Evolutionary conservation across 176 grass and related monocot species (phyloP).

Genomic region (Calamus simplicifolius): DNA sequence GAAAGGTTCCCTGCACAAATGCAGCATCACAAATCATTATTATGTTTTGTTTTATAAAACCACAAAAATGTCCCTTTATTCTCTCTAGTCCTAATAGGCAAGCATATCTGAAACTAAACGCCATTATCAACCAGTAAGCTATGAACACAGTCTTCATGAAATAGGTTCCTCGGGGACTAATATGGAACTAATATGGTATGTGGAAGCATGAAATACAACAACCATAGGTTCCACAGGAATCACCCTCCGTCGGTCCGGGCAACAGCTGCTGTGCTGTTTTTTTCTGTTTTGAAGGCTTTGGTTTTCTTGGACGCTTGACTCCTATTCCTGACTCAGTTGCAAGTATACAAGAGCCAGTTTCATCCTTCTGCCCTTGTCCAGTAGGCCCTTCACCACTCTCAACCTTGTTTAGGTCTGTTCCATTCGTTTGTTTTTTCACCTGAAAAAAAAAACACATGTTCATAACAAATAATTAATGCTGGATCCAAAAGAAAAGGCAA

Average conservation of each 20-base stretch:
- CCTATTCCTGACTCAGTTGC: slow-evolving; percentile 22
- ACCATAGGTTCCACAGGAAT: not conserved
- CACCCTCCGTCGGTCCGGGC: slow-evolving; percentile 38
- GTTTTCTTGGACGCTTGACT: slow-evolving; percentile 36
- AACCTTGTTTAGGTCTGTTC: slow-evolving; percentile 27
- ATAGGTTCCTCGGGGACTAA: too few relatives aligned
- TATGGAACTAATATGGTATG: too few relatives aligned
- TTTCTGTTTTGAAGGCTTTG: slow-evolving; percentile 32
- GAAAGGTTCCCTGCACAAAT: slow-evolving; percentile 31
- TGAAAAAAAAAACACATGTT: slow-evolving; percentile 15
- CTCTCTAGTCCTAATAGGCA: too few relatives aligned
- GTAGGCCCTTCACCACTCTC: slow-evolving; percentile 24
- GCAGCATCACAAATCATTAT: slow-evolving; percentile 5
- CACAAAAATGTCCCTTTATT: too few relatives aligned
- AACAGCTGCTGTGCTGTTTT: slow-evolving; percentile 11
- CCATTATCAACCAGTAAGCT: too few relatives aligned
- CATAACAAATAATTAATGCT: too few relatives aligned
- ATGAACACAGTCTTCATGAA: too few relatives aligned
- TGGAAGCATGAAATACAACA: too few relatives aligned
- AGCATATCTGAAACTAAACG: too few relatives aligned
- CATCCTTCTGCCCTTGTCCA: slow-evolving; percentile 34
- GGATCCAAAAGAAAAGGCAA: too few relatives aligned
- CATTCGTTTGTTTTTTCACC: slow-evolving; percentile 34
- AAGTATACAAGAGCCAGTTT: slow-evolving; percentile 1
- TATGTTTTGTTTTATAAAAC: slow-evolving; percentile 11